Evolutionary conservation across 2,329 filamentous ascomycete genomes (phyloP), one percentile per base, ranked within the genome.

Genomic region (Moelleriella libera): DNA sequence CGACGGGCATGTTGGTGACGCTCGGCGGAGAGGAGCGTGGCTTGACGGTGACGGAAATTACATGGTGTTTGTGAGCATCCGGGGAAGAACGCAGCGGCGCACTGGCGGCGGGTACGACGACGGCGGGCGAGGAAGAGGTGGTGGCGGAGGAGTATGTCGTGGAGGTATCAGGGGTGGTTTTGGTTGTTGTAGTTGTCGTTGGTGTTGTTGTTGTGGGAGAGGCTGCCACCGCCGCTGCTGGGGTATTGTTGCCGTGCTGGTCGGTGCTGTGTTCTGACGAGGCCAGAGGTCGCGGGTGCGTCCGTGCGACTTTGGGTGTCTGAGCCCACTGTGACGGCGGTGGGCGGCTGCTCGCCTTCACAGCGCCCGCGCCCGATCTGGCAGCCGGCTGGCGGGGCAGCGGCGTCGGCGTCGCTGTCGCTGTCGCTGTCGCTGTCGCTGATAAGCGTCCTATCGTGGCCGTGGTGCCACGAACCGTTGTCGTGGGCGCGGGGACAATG

Each of bases 1-100:
- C 68, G 52, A 76, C 70, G 60, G 76, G 61, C 62, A 66, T 64
- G 45, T 57, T 64, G 47, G 52, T 45, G 51, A 51, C 48, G 52
- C 53, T 53, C 55, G 45, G 46, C 11, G 43, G 44, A 5, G 43
- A 44, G 14, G 49, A 43, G 46, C 41, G 49, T 44, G 30, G 43
- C 41, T 46, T 48, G n/a, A 42, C 10, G 5, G 30, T 28, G 12
- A 43, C 43, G 2, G 44, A 43, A 30, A 43, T 9, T 10, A 34
- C 49, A 50, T 50, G 43, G 9, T 50, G 49, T 43, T 50, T 37
- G 28, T 43, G 30, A 30, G 44, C 44, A 12, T 40, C 6, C 32
- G 32, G 32, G 40, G 40, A 44, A 47, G 45, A 39, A 32, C 31
- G 41, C 45, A 30, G 40, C 42, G 48, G 40, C 32, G 41, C 42